phyloP scores from a whole-genome alignment of 768 basidiomycete genomes.

The Tubosaeta brunneosetosa region DNA sequence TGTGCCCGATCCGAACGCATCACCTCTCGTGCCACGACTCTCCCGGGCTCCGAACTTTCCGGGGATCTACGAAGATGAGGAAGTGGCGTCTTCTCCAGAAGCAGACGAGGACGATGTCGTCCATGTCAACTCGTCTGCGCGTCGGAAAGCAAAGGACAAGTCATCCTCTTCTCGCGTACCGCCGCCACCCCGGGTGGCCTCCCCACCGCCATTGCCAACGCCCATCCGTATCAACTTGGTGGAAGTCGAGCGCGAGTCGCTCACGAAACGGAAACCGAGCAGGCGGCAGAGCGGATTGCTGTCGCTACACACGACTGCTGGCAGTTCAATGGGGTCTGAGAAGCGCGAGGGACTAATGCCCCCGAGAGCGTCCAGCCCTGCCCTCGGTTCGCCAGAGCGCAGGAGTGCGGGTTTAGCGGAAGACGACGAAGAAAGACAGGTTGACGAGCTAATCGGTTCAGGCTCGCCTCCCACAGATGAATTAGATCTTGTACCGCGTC shows the following conservation, averaged over 20 bases:
- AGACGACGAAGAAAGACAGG: conserved; percentile 50
- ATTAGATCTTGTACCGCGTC: conserved; percentile 12
- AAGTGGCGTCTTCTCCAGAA: conserved; percentile 40
- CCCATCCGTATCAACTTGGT: conserved; percentile 33
- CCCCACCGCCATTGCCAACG: conserved; percentile 35
- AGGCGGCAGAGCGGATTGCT: conserved; percentile 53
- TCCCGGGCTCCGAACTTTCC: conserved; percentile 65
- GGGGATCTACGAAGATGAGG: conserved; percentile 65
- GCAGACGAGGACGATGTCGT: conserved; percentile 40
- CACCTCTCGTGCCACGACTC: conserved; percentile 48
- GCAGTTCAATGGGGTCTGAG: conserved; percentile 25
- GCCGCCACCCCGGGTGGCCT: conserved; percentile 40
- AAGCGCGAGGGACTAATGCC: conserved; percentile 34
- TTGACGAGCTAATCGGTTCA: conserved; percentile 22
- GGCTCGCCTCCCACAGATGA: conserved; percentile 10
- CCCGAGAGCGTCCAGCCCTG: conserved; percentile 61
- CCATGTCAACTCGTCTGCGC: conserved; percentile 35
- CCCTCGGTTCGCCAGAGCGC: conserved; percentile 58
- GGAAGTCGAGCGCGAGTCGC: conserved; percentile 33
- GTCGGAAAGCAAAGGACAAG: conserved; percentile 45
- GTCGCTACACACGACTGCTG: conserved; percentile 33
- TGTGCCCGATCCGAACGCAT: conserved; percentile 36
- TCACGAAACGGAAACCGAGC: conserved; percentile 19
- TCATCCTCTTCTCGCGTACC: conserved; percentile 46
- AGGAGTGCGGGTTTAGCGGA: conserved; percentile 53